Evolutionary conservation across 495 filamentous ascomycete genomes (phyloP).

Genomic region (Daldinia vernicosa): DNA sequence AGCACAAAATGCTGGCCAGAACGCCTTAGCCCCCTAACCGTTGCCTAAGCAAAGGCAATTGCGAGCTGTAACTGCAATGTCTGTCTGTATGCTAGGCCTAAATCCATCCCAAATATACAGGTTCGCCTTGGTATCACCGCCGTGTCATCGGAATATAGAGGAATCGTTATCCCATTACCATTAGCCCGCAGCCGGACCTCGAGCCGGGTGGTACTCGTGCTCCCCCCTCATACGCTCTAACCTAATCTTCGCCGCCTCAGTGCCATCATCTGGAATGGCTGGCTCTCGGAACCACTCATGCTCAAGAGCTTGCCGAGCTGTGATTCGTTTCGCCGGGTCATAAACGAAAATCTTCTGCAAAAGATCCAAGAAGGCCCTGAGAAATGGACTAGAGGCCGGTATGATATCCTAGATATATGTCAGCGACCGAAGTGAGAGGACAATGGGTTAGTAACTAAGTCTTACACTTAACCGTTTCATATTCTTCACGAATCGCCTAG

Average conservation of each 20-base stretch:
- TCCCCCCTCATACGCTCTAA: constrained; percentile 58
- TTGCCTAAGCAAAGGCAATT: constrained; percentile 16
- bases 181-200: constrained; percentile 35
- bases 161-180: constrained; percentile 29
- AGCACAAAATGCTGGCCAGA: constrained; percentile 39
- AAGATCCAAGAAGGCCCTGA: constrained; percentile 86
- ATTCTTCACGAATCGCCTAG: constrained; percentile 89
- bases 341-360: constrained; percentile 93
- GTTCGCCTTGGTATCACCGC: constrained; percentile 35
- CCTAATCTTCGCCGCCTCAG: constrained; percentile 83
- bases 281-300: constrained; percentile 95
- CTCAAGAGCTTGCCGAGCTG: constrained; percentile 87
- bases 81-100: constrained; percentile 27
- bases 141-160: constrained; percentile 24
- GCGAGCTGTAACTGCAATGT: constrained; percentile 23
- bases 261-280: constrained; percentile 84
- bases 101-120: constrained; percentile 43
- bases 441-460: constrained; percentile 8
- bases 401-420: constrained; percentile 80
- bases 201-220: constrained; percentile 40
- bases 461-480: constrained; percentile 91
- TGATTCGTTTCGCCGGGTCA: constrained; percentile 88
- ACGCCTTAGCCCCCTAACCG: constrained; percentile 24
- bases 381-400: constrained; percentile 78
- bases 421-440: constrained; percentile 32